Base-by-base conservation (phyloP, 331 rosid species). In the Acacia concinna region DNA sequence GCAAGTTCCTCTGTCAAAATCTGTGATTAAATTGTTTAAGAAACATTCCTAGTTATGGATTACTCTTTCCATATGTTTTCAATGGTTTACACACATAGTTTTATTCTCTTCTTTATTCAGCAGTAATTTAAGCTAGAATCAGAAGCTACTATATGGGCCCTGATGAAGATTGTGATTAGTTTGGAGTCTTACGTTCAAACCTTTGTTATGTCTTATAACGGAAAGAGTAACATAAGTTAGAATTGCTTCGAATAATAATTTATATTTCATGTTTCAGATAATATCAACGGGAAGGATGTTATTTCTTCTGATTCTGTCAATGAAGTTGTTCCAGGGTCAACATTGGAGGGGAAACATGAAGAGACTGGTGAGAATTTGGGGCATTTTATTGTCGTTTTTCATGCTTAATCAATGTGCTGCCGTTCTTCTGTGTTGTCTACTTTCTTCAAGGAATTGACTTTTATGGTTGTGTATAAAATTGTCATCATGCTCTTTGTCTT, bases 311-410 rank as follows among this genome's bases (percentile, higher is more conserved):
- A 89, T 81, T 79, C 89, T 52, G 69, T 78, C 74, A 81, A 85
- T 35, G 89, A 84, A 84, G 68, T 82, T 70, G 84, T 85, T 62
- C 68, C 84, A 47, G 84, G 77, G 82, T 46, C 85, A 64, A 82
- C 63, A 47, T 46, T 86, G 43, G 89, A 86, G 72, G 68, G 71
- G 46, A 85, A 87, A 69, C 74, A 84, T 30, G 88, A 81, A 63
- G 88, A 82, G 72, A 80, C 76, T 5, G 91, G 97, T 96, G 75
- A 86, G 93, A 35, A 57, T 35, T 75, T 64, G 14, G 34, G 73
- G 56, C 15, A 12, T 73, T 40, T 70, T 35, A 66, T 69, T 35
- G 76, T 71, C 40, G 15, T 47, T 49, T 43, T 56, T 63, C 65
- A 6, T 83, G 49, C 70, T 64, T 12, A 32, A 66, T 64, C 23